These are phyloP conservation scores for Colletotrichum spaethianum DNA, from an alignment of 2,329 filamentous ascomycete species.

Conservation along the genomic window DNA sequence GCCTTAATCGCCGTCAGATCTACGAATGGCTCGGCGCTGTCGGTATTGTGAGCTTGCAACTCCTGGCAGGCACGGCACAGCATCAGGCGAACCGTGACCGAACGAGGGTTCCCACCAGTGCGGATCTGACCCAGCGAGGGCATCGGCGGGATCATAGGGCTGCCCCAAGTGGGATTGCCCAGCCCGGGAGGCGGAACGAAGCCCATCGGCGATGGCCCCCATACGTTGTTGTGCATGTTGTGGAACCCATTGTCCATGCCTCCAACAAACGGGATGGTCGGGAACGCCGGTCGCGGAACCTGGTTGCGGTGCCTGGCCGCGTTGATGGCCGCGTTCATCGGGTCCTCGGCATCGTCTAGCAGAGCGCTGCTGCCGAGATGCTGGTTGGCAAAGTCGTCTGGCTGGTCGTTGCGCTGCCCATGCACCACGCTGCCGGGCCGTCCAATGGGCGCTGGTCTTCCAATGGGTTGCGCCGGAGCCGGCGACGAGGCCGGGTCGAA, in stretches of 20 bases:
- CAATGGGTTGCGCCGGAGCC: constrained; percentile 78
- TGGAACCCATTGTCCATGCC: constrained; percentile 57
- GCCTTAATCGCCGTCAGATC: constrained; percentile 78
- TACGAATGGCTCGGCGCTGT: constrained; percentile 75
- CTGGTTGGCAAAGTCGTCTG: constrained; percentile 80
- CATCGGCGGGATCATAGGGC: constrained; percentile 34
- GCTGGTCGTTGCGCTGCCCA: constrained; percentile 65
- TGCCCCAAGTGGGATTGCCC: constrained; percentile 56
- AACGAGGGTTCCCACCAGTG: constrained; percentile 33
- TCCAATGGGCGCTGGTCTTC: constrained; percentile 88
- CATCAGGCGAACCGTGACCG: constrained; percentile 77
- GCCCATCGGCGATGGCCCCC: constrained; percentile 54
- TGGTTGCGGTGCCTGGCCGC: constrained; percentile 60
- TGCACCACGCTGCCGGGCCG: constrained; percentile 82
- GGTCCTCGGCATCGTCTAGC: constrained; percentile 80
- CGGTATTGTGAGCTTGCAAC: constrained; percentile 55
- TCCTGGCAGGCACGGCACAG: constrained; percentile 85
- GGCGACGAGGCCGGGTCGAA: constrained; percentile 68
- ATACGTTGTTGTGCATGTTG: constrained; percentile 54
- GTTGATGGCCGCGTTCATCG: constrained; percentile 51
- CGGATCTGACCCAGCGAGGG: constrained; percentile 30
- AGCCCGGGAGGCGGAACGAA: constrained; percentile 63
- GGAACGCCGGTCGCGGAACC: constrained; percentile 63
- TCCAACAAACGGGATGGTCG: constrained; percentile 52
- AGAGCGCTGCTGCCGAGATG: constrained; percentile 93